Percentiles rank a stretch among this genome's conserved stretches.
These are phyloP conservation scores for Discostella pseudostelligera DNA, from an alignment of 108 stramenopile species.

Conservation along the genomic window DNA sequence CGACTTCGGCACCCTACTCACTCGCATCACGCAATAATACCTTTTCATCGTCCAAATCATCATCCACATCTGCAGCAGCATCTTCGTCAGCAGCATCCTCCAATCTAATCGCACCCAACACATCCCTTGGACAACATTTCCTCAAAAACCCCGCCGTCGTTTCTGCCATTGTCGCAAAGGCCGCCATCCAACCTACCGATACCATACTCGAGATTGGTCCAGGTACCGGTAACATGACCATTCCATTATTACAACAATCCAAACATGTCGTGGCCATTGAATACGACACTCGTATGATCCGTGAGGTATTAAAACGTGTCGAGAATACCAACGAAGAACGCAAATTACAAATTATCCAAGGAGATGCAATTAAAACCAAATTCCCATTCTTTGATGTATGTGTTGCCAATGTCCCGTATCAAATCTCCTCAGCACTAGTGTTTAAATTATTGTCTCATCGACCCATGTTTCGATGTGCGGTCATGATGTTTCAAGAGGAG, in stretches of 20 bases:
- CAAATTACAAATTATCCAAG: conserved; percentile 92
- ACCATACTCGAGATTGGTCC: conserved; percentile 88
- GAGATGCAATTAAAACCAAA: conserved; percentile 93
- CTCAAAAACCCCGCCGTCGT: conserved; percentile 99
- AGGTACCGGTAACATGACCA: conserved; percentile 98
- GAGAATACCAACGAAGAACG: conserved; percentile 77
- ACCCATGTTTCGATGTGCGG: conserved; percentile 96
- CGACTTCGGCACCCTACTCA: conserved; percentile 39
- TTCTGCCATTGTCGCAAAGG: conserved; percentile 92
- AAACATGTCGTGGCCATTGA: conserved; percentile 95
- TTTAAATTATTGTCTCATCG: conserved; percentile 96
- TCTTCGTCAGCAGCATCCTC: conserved; percentile 15
- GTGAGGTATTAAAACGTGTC: conserved; percentile 97
- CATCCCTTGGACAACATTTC: conserved; percentile 96
- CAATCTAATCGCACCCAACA: conserved; percentile 90
- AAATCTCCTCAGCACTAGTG: conserved; percentile 92
- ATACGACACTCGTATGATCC: conserved; percentile 96
- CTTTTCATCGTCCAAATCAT: background rate
- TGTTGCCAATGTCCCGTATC: conserved; percentile 98
- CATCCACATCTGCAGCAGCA: background rate
- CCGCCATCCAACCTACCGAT: conserved; percentile 87
- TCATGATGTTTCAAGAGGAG: conserved; percentile 99
- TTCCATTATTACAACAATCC: conserved; percentile 87
- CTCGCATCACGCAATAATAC: conserved; percentile 18
- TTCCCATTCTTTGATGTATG: conserved; percentile 98